Conservation (phyloP, 2,329 filamentous ascomycete species). For the Scortechinia acanthostroma region DNA sequence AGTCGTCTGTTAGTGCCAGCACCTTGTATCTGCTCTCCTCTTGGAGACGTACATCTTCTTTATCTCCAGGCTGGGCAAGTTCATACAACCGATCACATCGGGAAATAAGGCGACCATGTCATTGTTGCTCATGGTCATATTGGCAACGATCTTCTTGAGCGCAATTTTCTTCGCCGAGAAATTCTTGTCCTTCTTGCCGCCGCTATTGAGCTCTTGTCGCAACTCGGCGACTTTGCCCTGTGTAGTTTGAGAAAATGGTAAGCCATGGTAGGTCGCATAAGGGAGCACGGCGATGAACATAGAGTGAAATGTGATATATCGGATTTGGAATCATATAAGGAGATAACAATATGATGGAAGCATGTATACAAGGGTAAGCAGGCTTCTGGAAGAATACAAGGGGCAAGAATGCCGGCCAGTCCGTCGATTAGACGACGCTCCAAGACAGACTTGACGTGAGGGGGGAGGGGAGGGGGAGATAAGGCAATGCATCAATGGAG, state of each 20-base stretch:
- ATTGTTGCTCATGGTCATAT: slow-evolving; percentile 99
- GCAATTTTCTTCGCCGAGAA: slow-evolving; percentile 92
- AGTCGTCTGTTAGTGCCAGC: not conserved
- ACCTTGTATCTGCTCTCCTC: slow-evolving; percentile 6
- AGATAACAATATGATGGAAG: too few species aligned
- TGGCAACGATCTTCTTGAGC: slow-evolving; percentile 97
- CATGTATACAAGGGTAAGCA: too few species aligned
- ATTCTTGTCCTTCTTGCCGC: slow-evolving; percentile 97
- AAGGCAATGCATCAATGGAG: too few species aligned
- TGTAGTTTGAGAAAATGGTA: slow-evolving; percentile 44
- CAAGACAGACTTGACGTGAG: too few species aligned
- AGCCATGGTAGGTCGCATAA: slow-evolving; percentile 26
- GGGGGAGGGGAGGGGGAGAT: too few species aligned
- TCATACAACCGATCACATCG: slow-evolving; percentile 92
- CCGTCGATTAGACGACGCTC: too few species aligned
- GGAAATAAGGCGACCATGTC: slow-evolving; percentile 97
- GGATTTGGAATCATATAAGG: too few species aligned
- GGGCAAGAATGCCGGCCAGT: too few species aligned
- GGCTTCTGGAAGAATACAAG: too few species aligned
- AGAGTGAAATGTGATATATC: too few species aligned
- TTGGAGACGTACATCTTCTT: slow-evolving; percentile 81
- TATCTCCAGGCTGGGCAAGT: slow-evolving; percentile 87
- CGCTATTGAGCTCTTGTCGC: slow-evolving; percentile 84
- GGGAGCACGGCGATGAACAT: too few species aligned
- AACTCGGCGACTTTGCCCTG: slow-evolving; percentile 99